Conservation (phyloP, 129 eudicot genomes). For the Flaveria bidentis region DNA sequence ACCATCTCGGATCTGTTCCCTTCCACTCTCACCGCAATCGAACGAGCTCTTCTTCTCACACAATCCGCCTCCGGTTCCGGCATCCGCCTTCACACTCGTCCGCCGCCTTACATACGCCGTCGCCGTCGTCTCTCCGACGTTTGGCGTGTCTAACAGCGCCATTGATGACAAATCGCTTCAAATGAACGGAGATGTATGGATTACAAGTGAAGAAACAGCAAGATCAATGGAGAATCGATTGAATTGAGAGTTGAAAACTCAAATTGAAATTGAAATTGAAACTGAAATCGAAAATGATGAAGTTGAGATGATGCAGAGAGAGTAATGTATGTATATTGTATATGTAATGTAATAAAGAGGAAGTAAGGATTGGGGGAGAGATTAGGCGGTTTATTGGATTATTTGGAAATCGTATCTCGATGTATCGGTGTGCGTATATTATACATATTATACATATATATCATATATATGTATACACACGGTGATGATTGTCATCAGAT, state of each 20-base stretch:
- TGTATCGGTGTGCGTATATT: conserved; percentile 27
- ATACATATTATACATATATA: not conserved
- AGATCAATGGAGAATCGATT: not conserved
- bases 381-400: conserved; percentile 44
- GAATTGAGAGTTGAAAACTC: not conserved
- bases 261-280: conserved; percentile 1
- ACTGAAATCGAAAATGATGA: not conserved
- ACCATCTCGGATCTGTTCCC: conserved; percentile 38
- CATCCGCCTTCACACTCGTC: conserved; percentile 19
- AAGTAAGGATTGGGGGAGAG: conserved; percentile 28
- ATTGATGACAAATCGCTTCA: conserved; percentile 8
- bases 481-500: too few relatives aligned
- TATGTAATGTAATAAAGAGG: not conserved
- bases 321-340: not conserved
- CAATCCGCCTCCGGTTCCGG: conserved; percentile 25
- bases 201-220: conserved; percentile 8
- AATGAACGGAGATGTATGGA: conserved; percentile 21
- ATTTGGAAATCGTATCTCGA: conserved; percentile 36
- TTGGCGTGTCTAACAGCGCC: conserved; percentile 38
- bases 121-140: conserved; percentile 27
- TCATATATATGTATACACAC: too few relatives aligned
- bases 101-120: conserved; percentile 30
- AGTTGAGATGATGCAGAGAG: conserved; percentile 25
- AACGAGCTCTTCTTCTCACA: conserved; percentile 28
- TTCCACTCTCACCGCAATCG: not conserved